Conservation (phyloP, 352 stramenopile genomes). For the Phytophthora ohioensis region DNA sequence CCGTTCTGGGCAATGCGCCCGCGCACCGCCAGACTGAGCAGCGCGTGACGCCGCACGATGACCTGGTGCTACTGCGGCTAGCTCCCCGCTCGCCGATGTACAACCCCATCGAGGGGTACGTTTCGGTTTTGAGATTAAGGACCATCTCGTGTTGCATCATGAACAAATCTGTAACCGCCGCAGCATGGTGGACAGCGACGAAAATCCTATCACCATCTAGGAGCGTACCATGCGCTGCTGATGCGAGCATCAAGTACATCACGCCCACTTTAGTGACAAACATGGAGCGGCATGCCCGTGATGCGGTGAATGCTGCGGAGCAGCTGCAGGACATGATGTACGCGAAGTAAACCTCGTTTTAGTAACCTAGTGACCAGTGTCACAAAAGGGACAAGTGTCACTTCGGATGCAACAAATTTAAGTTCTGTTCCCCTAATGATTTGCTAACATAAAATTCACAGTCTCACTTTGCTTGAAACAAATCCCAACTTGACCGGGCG, state of each 20-base stretch:
- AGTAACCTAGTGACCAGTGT: too few relatives aligned
- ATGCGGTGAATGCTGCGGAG: neutral
- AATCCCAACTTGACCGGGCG: neutral
- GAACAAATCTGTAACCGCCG: neutral
- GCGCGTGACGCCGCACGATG: neutral
- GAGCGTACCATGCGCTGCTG: too few relatives aligned
- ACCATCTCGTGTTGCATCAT: neutral
- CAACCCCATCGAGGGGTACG: constrained; percentile 1
- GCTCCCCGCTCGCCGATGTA: neutral
- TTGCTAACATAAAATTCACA: neutral
- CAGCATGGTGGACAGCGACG: neutral
- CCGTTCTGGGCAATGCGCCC: constrained; percentile 2
- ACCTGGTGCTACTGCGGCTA: neutral
- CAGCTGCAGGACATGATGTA: neutral
- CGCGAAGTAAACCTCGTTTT: neutral
- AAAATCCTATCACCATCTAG: too few relatives aligned
- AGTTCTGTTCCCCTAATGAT: neutral
- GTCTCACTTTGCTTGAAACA: neutral
- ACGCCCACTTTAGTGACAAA: neutral
- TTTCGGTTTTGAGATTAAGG: neutral
- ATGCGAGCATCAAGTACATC: too few relatives aligned
- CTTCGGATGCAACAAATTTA: neutral
- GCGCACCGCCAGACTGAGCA: constrained; percentile 3
- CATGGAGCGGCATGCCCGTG: neutral
- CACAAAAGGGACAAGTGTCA: neutral